Conservation (phyloP, 1,284 basidiomycete genomes). For the Puccinia horiana region DNA sequence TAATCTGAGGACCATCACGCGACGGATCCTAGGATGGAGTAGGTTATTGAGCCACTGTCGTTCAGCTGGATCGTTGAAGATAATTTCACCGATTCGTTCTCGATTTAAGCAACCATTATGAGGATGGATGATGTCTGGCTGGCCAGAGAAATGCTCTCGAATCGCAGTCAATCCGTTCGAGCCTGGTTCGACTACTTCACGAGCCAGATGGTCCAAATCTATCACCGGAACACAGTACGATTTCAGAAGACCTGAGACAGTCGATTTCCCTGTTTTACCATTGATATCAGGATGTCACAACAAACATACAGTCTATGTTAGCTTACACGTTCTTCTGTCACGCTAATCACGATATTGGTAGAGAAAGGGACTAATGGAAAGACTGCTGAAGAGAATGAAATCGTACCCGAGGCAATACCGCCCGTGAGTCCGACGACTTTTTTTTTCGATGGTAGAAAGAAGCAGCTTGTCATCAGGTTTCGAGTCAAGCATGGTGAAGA, state of each 20-base stretch:
- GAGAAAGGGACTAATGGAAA: not conserved
- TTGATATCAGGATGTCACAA: not conserved
- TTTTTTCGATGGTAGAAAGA: not conserved
- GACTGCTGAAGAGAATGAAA: not conserved
- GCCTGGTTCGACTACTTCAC: constrained; percentile 82
- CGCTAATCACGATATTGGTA: no score
- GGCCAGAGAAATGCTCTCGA: constrained; percentile 70
- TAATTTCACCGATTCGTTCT: constrained; percentile 76
- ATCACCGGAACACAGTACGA: constrained; percentile 72
- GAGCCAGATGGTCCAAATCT: constrained; percentile 88
- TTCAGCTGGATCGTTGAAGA: constrained; percentile 76
- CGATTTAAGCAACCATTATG: constrained; percentile 75
- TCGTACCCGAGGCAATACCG: constrained; percentile 82
- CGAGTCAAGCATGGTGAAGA: no score
- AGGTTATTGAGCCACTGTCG: constrained; percentile 77
- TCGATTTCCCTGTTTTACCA: constrained; percentile 70
- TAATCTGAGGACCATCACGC: constrained; percentile 72
- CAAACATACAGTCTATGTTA: not conserved
- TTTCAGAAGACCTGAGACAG: constrained; percentile 76
- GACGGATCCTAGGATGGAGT: constrained; percentile 83
- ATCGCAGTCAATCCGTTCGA: constrained; percentile 67
- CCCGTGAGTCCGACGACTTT: constrained; percentile 88
- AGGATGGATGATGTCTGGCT: constrained; percentile 67
- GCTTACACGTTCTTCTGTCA: not conserved
- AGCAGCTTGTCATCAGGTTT: no score